Conservation (phyloP, 345 rosid species). For the Populus alba region DNA sequence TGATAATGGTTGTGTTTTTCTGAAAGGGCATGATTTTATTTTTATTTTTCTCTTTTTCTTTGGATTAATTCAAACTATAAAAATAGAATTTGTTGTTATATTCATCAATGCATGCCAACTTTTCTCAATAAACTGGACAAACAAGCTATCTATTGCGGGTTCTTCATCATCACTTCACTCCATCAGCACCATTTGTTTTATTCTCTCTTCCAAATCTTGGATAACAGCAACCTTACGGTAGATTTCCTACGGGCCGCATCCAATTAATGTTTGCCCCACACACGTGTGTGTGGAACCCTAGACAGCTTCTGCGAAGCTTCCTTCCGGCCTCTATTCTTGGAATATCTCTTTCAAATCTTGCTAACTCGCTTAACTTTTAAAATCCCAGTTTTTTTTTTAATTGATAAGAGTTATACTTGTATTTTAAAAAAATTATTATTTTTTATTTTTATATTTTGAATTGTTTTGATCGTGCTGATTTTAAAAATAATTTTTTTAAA, state of each 20-base stretch:
- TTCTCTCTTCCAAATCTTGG: not conserved
- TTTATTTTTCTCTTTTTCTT: not conserved
- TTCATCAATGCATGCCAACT: not conserved
- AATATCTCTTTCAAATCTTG: not conserved
- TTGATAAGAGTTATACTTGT: too few species aligned
- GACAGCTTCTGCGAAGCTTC: constrained; percentile 14
- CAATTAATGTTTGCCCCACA: not conserved
- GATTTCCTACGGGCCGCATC: not conserved
- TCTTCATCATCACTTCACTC: not conserved
- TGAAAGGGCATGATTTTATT: too few species aligned
- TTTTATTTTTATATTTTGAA: too few species aligned
- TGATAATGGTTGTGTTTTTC: not conserved
- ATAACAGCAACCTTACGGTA: not conserved
- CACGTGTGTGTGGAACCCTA: not conserved
- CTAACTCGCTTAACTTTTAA: not conserved
- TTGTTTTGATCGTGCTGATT: too few species aligned
- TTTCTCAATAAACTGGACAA: not conserved
- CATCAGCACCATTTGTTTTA: not conserved
- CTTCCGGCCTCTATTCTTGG: not conserved
- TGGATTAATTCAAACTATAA: not conserved
- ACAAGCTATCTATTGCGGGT: not conserved
- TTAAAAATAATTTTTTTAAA: too few species aligned
- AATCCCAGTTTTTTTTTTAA: not conserved
- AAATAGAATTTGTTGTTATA: not conserved
- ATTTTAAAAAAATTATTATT: too few species aligned